A percentile compares a stretch with the other conserved stretches of the same genome.
Conservation (phyloP, 2,329 filamentous ascomycete genomes). For the Aaosphaeria pasadenensis region DNA sequence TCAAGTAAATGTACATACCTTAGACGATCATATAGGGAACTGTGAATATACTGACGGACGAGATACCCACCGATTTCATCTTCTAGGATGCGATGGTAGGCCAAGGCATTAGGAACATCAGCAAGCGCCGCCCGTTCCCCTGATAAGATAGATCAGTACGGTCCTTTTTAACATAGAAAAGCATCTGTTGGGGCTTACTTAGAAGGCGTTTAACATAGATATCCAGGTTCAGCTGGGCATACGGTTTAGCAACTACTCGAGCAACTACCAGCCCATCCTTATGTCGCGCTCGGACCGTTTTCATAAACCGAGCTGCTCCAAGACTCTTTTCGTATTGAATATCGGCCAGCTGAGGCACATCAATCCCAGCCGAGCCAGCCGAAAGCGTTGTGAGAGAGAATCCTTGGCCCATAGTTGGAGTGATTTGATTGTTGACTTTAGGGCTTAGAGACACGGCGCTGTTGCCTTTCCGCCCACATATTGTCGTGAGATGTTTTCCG, state of each 20-base stretch:
- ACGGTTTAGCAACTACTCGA: slow-evolving; percentile 93
- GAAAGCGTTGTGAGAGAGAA: slow-evolving; percentile 92
- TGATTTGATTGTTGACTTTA: slow-evolving; percentile 8
- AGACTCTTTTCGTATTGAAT: slow-evolving; percentile 89
- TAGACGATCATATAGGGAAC: slow-evolving; percentile 93
- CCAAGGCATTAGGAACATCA: slow-evolving; percentile 85
- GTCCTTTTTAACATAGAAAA: background rate
- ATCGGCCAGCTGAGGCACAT: slow-evolving; percentile 87
- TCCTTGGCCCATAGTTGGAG: slow-evolving; percentile 79
- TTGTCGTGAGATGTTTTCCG: slow-evolving; percentile 5
- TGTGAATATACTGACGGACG: slow-evolving; percentile 92
- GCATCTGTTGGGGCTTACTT: slow-evolving; percentile 51
- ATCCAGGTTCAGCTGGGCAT: slow-evolving; percentile 74
- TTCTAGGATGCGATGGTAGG: slow-evolving; percentile 87
- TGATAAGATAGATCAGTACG: slow-evolving; percentile 30
- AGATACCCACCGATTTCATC: slow-evolving; percentile 89
- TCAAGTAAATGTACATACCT: slow-evolving; percentile 38
- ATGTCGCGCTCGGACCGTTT: slow-evolving; percentile 87
- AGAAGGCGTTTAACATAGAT: slow-evolving; percentile 75
- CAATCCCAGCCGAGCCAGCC: slow-evolving; percentile 87
- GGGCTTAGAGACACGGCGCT: slow-evolving; percentile 15
- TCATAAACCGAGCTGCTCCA: slow-evolving; percentile 92
- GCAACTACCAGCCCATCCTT: slow-evolving; percentile 89
- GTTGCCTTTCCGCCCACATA: slow-evolving; percentile 26
- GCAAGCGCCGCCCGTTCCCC: slow-evolving; percentile 76